A percentile compares a stretch with the other conserved stretches of the same genome.
These are phyloP conservation scores for Perilla frutescens DNA, from an alignment of 257 asterid genomes.

Conservation along the genomic window DNA sequence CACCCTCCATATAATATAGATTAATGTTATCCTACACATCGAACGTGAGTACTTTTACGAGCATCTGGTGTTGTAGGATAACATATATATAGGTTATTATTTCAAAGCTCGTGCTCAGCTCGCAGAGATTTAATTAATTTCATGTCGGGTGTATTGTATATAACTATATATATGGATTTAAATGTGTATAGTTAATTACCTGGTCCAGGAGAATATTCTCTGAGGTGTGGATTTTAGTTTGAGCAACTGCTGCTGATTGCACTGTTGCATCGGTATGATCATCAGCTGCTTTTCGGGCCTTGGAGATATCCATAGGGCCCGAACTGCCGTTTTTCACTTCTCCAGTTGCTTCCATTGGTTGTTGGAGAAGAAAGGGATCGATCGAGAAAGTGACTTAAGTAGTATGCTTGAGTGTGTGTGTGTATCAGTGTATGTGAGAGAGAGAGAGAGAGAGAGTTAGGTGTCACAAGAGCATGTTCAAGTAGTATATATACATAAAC, in stretches of 20 bases:
- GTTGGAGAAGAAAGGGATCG: not conserved
- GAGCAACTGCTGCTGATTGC: not conserved
- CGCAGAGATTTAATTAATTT: too few species aligned
- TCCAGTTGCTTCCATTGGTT: conserved; percentile 18
- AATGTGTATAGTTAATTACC: conserved; percentile 14
- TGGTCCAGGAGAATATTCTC: not conserved
- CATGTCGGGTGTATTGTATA: too few species aligned
- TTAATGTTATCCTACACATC: too few species aligned
- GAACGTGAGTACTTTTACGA: too few species aligned
- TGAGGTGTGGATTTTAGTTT: conserved; percentile 23
- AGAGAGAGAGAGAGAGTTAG: conserved; percentile 20
- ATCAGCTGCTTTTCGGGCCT: conserved; percentile 14
- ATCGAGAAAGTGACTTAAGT: not conserved
- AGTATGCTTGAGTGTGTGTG: not conserved
- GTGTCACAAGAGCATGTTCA: not conserved
- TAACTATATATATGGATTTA: not conserved
- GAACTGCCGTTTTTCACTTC: conserved; percentile 23
- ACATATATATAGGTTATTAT: not conserved
- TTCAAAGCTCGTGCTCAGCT: too few species aligned
- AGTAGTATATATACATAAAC: not conserved
- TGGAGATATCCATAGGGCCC: conserved; percentile 19
- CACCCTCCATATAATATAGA: too few species aligned
- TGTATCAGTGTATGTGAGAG: not conserved
- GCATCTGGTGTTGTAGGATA: too few species aligned
- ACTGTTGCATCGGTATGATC: conserved; percentile 23